Evolutionary conservation across 2,329 filamentous ascomycete species (phyloP), one percentile per base, ranked within the genome.

Genomic region (Phyllosticta paracitricarpa): DNA sequence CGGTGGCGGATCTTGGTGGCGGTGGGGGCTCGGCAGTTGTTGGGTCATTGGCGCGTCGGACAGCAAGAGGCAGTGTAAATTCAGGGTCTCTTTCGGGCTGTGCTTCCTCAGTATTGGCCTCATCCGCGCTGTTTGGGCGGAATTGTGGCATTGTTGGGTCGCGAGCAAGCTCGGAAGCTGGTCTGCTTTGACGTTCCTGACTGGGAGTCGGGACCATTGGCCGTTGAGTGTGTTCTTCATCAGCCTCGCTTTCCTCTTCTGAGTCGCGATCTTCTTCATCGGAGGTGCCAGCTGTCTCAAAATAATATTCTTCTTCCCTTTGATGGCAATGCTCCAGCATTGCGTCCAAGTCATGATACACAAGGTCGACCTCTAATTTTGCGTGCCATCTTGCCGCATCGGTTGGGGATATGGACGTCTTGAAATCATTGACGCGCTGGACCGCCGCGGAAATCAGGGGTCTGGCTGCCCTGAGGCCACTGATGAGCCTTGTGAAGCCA

Each of bases 81-180:
- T n/a, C 14, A n/a, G 40, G 4, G 14, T 48, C 40, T 48, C n/a
- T n/a, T n/a, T 4, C 14, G 6, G 40, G 12, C 6, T 48, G 40
- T n/a, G 40, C n/a, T 1, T 48, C 28, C 28, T 30, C 12, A 6
- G 40, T 6, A n/a, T n/a, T n/a, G 14, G 40, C 40, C 40, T 48
- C 40, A n/a, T 6, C 7, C 4, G 14, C 40, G 24, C 73, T 77
- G 65, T 87, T 82, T 22, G 85, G 86, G 4, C 84, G 80, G 68
- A 88, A 88, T 67, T 89, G 86, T 8, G 86, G 86, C 71, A 89
- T 76, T 0, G 86, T 89, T 25, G 54, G 54, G 19, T 61, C 58
- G 12, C 58, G 7, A 12, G 19, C 26, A 7, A 48, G 17, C 40
- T 48, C 40, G 17, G 40, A 14, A 48, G 40, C 40, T 4, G 14